Evolutionary conservation across 495 filamentous ascomycete genomes (phyloP), one percentile per base, ranked within the genome.

Genomic region (Penicillium angulare): DNA sequence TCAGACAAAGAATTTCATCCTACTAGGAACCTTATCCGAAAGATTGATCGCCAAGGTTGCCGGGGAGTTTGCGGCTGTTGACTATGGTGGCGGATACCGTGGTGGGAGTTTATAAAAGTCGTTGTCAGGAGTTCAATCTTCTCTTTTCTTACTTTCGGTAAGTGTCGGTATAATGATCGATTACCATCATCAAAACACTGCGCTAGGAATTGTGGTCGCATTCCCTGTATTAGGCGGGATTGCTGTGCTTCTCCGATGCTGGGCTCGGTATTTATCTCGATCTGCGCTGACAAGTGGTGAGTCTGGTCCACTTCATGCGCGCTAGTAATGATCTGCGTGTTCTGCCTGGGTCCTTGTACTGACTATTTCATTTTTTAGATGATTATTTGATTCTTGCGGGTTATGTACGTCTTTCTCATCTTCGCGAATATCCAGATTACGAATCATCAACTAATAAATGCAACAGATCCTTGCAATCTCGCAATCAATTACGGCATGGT

Each of bases 201-300:
- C 74, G 10, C 59, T 78, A 38, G 73, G 67, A 18, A 60, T 81
- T 48, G 70, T 74, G 22, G 63, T 78, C 42, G 71, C 71, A 40
- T 79, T 81, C 38, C 66, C 76, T 9, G 61, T 67, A 13, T 50
- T 81, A 5, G 72, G 74, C 12, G 67, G 75, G 1, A 49, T 78
- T 21, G 62, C 75, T 6, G 61, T 79, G 26, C 32, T 67, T 20
- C 50, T 75, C 27, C 65, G 76, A 23, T 55, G 70, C 9, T 77
- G 72, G 49, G 71, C 74, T 53, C 68, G 76, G 45, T 68, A 60
- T 52, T 61, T 81, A 23, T 68, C 75, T 32, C 40, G 63, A 50
- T 59, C 56, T 29, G 27, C 53, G 7, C 43, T 67, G 4, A 54
- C 56, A 3, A 52, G 52, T 38, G 65, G 65, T 66, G 56, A 21